Evolutionary conservation across 805 yeast species (phyloP), one percentile per base, ranked within the genome.

Genomic region (Ogataea neopini): DNA sequence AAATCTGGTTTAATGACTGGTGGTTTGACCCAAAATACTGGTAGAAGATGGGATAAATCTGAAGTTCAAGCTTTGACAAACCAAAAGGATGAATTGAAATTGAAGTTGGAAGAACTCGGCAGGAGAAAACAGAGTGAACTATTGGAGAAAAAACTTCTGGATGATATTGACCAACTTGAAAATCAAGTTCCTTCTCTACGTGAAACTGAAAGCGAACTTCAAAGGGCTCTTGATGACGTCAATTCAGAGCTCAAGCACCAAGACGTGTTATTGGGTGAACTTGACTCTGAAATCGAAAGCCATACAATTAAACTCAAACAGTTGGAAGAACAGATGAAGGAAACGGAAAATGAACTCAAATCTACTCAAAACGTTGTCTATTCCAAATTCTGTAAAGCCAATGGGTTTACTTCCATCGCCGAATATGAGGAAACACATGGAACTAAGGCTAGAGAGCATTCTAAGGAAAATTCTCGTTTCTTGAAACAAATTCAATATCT

Each of bases 1-100:
- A 82, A 81, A 58, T 83, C 92, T 4, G 96, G 96, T 6, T 73
- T 90, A 30, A 88, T 94, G 96, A 86, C 97, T 7, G 97, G 97
- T 63, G 97, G 97, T 54, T 69, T 74, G 23, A 73, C 80, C 5
- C 72, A 73, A n/a, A 72, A 72, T 33, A 66, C 73, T n/a, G 72
- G 74, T 10, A 52, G 69, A 47, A 75, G 79, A 52, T 88, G 96
- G 96, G 89, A 83, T 62, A 88, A 85, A 59, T 76, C 79, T 36
- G 87, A 84, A 56, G 76, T 79, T 54, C 77, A 75, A 43, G 69
- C 73, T 18, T 70, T 90, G 53, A 75, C 69, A 47, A 72, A 68
- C 20, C 59, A 72, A 35, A 81, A 81, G 44, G 77, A 72, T 19
- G 79, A 80, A 39, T 64, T 89, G 25, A 62, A 75, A n/a, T 42